Conservation (phyloP, 139 green algal species). For the Zygnema circumcarinatum region DNA sequence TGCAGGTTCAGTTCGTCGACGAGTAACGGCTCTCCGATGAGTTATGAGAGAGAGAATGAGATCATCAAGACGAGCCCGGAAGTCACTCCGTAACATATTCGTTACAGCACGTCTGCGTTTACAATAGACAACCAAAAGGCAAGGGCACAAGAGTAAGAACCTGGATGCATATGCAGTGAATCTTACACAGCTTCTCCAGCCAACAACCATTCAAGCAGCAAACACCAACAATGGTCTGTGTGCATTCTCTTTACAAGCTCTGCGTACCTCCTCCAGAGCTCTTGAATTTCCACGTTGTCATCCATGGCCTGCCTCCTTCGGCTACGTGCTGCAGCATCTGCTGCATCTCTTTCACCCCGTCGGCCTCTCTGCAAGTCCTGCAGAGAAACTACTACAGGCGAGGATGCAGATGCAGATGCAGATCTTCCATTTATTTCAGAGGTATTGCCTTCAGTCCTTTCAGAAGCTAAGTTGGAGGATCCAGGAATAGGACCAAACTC, state of each 20-base stretch:
- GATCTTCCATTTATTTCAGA: no score
- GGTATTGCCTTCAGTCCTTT: no score
- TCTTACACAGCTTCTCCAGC: slow-evolving; percentile 18
- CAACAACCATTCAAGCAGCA: no score
- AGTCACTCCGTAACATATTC: background rate
- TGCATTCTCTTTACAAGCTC: background rate
- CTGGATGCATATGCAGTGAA: background rate
- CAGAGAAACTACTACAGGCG: no score
- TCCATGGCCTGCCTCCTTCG: background rate
- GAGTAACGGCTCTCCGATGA: no score
- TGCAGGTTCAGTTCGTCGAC: no score
- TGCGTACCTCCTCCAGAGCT: slow-evolving; percentile 18
- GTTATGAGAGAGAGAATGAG: slow-evolving; percentile 34
- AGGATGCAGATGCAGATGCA: no score
- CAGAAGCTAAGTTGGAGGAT: no score
- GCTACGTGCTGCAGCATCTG: background rate
- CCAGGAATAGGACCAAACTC: no score
- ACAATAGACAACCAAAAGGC: background rate
- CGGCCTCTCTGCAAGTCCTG: no score
- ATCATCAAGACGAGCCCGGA: slow-evolving; percentile 13
- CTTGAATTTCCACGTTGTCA: slow-evolving; percentile 25
- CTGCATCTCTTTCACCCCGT: no score
- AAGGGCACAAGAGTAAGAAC: background rate
- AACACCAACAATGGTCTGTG: background rate
- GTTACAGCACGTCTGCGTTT: slow-evolving; percentile 14